These are phyloP conservation scores for Leishmania tropica DNA, from an alignment of 208 protist genomes.

Conservation along the genomic window DNA sequence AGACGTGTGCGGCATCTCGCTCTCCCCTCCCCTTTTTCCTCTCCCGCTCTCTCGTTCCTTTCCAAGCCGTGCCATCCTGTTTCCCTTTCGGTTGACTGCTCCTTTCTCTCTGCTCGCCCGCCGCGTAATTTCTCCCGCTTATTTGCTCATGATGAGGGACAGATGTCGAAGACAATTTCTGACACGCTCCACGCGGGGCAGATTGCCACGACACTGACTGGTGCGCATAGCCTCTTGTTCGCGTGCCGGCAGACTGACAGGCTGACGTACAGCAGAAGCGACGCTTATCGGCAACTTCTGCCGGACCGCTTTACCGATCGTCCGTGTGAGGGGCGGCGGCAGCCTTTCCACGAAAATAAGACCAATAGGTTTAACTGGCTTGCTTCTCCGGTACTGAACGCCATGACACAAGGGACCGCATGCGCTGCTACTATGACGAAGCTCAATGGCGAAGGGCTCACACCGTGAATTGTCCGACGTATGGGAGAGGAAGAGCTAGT, in stretches of 20 bases:
- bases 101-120: not conserved
- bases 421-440: constrained; percentile 78
- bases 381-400: constrained; percentile 88
- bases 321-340: constrained; percentile 1
- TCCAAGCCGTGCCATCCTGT: not conserved
- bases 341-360: constrained; percentile 19
- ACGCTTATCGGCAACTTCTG: not conserved
- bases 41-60: not conserved
- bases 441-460: constrained; percentile 32
- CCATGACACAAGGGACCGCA: constrained; percentile 84
- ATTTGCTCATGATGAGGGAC: not conserved
- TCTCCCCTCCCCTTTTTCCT: not conserved
- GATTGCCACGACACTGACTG: not conserved
- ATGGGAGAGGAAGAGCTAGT: constrained; percentile 49
- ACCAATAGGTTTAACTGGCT: constrained; percentile 80
- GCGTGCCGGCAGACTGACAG: not conserved
- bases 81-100: not conserved
- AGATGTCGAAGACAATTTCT: not conserved
- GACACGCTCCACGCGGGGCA: not conserved
- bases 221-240: constrained; percentile 11
- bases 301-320: not conserved
- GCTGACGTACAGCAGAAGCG: not conserved
- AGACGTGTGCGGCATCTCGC: not conserved
- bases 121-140: not conserved
- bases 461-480: constrained; percentile 34